Conservation (phyloP, 768 basidiomycete species). For the Filobasidium floriforme region DNA sequence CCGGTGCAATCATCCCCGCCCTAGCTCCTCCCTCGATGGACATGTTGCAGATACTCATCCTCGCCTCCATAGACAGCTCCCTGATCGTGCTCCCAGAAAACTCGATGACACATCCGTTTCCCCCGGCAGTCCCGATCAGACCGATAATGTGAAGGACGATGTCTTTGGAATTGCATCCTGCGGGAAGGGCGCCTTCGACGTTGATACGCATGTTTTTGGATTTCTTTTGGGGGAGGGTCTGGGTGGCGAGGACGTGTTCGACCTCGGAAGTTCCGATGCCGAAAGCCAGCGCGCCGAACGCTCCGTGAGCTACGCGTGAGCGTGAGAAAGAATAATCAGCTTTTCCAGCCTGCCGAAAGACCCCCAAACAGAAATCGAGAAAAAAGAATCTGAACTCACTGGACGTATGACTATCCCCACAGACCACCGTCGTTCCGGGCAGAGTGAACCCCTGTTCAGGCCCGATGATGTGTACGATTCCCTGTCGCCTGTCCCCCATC, state of each 20-base stretch:
- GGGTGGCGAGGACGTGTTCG: slow-evolving; percentile 87
- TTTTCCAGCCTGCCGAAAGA: not conserved
- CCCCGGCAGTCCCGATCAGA: slow-evolving; percentile 84
- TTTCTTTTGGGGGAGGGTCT: slow-evolving; percentile 77
- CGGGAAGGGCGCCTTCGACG: slow-evolving; percentile 69
- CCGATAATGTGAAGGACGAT: slow-evolving; percentile 87
- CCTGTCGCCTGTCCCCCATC: slow-evolving; percentile 79
- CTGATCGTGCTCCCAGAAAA: slow-evolving; percentile 84
- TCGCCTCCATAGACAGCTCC: slow-evolving; percentile 77
- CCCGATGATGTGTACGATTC: slow-evolving; percentile 81
- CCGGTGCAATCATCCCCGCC: slow-evolving; percentile 87
- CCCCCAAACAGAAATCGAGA: not conserved
- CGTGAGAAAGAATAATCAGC: not conserved
- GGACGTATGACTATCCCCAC: slow-evolving; percentile 88
- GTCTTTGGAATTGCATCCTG: slow-evolving; percentile 79
- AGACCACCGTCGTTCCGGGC: slow-evolving; percentile 56
- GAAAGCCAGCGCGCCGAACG: slow-evolving; percentile 85
- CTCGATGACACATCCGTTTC: slow-evolving; percentile 84
- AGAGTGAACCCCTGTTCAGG: slow-evolving; percentile 87
- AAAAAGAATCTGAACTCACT: slow-evolving; percentile 51
- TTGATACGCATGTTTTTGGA: slow-evolving; percentile 87
- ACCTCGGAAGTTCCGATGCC: slow-evolving; percentile 92
- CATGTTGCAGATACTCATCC: slow-evolving; percentile 76
- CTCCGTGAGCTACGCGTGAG: slow-evolving; percentile 63
- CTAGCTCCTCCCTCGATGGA: slow-evolving; percentile 89